Percentiles rank a stretch among this genome's conserved stretches.
phyloP scores from a whole-genome alignment of 768 basidiomycete genomes.

The Leccinum uliginosum region DNA sequence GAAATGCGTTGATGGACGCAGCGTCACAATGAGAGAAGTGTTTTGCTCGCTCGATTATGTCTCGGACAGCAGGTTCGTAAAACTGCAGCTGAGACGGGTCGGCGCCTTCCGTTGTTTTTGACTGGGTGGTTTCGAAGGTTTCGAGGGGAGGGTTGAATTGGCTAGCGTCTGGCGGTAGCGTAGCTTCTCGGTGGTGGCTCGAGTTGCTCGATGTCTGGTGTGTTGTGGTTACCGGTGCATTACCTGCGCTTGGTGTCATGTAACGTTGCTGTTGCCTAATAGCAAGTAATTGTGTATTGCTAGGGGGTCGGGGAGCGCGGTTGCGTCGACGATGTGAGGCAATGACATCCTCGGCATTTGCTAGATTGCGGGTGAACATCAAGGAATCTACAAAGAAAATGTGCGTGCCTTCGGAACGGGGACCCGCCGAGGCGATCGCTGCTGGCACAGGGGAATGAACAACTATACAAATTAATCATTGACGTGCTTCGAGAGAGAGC shows the following conservation, averaged over 20 bases:
- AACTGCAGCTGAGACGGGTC: background rate
- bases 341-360: background rate
- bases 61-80: background rate
- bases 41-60: background rate
- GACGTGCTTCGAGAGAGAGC: too few species aligned
- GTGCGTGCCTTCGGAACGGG: background rate
- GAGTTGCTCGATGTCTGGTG: too few species aligned
- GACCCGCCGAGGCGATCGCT: too few species aligned
- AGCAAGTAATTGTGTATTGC: background rate
- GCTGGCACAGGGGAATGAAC: too few species aligned
- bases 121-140: background rate
- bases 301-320: background rate
- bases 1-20: background rate
- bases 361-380: too few species aligned
- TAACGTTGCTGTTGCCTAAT: background rate
- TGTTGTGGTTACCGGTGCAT: background rate
- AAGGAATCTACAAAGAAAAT: too few species aligned
- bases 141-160: too few species aligned
- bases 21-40: background rate
- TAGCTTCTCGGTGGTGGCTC: too few species aligned
- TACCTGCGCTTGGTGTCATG: background rate
- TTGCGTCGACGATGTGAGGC: background rate
- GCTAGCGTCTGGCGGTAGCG: too few species aligned
- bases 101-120: background rate
- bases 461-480: too few species aligned